Evolutionary conservation across 805 yeast genomes (phyloP).

Genomic region (Clavispora asparagi): DNA sequence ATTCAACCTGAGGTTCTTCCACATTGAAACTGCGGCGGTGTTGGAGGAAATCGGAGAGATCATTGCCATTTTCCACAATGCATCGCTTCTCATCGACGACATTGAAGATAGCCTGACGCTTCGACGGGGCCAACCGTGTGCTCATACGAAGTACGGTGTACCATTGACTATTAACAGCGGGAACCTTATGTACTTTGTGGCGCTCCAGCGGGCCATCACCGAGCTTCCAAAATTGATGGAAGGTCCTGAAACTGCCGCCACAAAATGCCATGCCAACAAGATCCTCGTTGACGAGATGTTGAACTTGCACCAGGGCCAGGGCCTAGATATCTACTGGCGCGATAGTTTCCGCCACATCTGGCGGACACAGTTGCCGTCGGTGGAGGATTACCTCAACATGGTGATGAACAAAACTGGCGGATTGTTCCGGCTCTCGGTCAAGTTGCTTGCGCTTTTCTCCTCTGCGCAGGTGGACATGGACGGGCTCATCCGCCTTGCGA

Average conservation of each 20-base stretch:
- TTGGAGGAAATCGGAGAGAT: slow-evolving; percentile 24
- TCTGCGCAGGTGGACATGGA: slow-evolving; percentile 4
- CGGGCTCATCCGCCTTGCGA: slow-evolving; percentile 56
- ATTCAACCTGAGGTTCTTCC: slow-evolving; percentile 29
- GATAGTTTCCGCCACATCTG: slow-evolving; percentile 34
- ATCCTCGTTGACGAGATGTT: slow-evolving; percentile 69
- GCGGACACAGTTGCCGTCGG: slow-evolving; percentile 17
- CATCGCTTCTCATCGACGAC: slow-evolving; percentile 61
- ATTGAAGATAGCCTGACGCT: slow-evolving; percentile 73
- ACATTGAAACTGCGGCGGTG: slow-evolving; percentile 19
- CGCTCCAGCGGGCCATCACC: slow-evolving; percentile 45
- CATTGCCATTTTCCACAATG: slow-evolving; percentile 30
- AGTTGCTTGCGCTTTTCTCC: slow-evolving; percentile 46
- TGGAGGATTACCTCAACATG: slow-evolving; percentile 63
- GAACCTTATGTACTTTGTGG: slow-evolving; percentile 73
- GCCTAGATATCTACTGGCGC: slow-evolving; percentile 85
- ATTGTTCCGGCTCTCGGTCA: slow-evolving; percentile 67
- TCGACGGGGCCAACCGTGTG: slow-evolving; percentile 74
- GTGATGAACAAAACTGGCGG: slow-evolving; percentile 88
- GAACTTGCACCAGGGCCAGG: slow-evolving; percentile 85
- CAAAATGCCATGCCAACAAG: slow-evolving; percentile 25
- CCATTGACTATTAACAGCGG: slow-evolving; percentile 82
- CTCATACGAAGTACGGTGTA: slow-evolving; percentile 71
- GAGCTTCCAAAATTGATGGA: background rate
- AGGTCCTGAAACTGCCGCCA: slow-evolving; percentile 14